Base-by-base conservation (phyloP, 129 eudicot species). In the Logfia minima region DNA sequence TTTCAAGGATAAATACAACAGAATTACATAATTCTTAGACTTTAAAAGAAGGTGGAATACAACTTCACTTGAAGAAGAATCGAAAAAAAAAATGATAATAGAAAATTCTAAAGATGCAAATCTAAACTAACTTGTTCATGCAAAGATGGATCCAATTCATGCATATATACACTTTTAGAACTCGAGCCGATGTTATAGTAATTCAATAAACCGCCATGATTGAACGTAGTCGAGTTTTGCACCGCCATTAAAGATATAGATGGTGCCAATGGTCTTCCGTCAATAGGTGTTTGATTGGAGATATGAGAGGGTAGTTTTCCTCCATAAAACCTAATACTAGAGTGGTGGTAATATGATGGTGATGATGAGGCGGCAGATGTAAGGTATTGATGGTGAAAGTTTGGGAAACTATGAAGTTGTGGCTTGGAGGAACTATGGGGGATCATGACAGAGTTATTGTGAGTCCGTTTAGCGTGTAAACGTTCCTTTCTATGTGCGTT, bases 401-500 rank as follows among this genome's bases (percentile, higher is more conserved):
- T 39, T 21, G 24, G 9, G 31, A 34, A 28, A 48, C 52, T 19
- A 66, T 21, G 35, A 22, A 68, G 13, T 67, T 34, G 75, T 55
- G 53, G 16, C 24, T 68, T 77, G 59, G 68, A 28, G 53, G 81
- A 37, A 59, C 26, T 68, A 28, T 39, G 43, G 70, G 60, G 55
- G 77, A 69, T 68, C 4, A 3, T 13, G 74, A 22, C 4, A 14
- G 80, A 22, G 4, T 14, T 53, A 37, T 28, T n/a, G 53, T 80
- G 75, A 9, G 80, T n/a, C 9, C 59, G 55, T 29, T 75, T 81
- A 61, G 72, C 43, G 4, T 66, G 76, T 75, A 68, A 67, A 3
- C 84, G 76, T 21, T 81, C 84, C 56, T 79, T 68, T 75, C 80
- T 37, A 31, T 81, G 84, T 43, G 84, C 84, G 17, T 81, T 81